Conservation (phyloP, 2,329 filamentous ascomycete genomes). For the Paraphaeosphaeria sporulosa region DNA sequence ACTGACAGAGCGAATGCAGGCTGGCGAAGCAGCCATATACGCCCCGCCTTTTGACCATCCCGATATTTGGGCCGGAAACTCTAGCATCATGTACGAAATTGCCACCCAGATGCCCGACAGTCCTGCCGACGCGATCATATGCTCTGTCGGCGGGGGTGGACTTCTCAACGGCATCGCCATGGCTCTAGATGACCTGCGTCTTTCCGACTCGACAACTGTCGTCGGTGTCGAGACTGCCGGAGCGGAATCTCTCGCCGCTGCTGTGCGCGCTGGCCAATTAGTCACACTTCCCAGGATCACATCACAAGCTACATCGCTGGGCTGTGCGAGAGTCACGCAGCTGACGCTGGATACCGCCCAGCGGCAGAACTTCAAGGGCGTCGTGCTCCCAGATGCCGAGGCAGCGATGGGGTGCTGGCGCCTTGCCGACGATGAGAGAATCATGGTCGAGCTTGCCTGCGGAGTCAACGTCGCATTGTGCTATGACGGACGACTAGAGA, state of each 20-base stretch:
- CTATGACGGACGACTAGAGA: conserved; percentile 70
- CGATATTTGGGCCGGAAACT: conserved; percentile 72
- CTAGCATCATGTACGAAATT: conserved; percentile 65
- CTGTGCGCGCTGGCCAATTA: conserved; percentile 63
- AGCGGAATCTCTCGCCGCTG: conserved; percentile 72
- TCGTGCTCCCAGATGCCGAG: conserved; percentile 76
- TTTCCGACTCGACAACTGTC: conserved; percentile 54
- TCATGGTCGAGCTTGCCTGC: conserved; percentile 85
- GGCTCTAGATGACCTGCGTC: conserved; percentile 63
- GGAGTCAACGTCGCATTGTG: conserved; percentile 78
- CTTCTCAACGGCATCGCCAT: conserved; percentile 78
- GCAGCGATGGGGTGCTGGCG: conserved; percentile 79
- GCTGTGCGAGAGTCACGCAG: conserved; percentile 74
- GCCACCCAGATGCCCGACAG: conserved; percentile 50
- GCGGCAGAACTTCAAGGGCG: conserved; percentile 62
- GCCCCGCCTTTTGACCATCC: conserved; percentile 75
- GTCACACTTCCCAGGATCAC: conserved; percentile 75
- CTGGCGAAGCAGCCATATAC: conserved; percentile 59
- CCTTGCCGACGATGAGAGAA: conserved; percentile 81
- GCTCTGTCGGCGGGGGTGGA: conserved; percentile 82
- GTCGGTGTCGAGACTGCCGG: conserved; percentile 80
- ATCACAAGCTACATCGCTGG: conserved; percentile 76
- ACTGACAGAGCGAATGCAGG: conserved; percentile 34
- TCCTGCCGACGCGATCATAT: conserved; percentile 74
- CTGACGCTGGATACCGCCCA: conserved; percentile 71